A percentile compares a stretch with the other conserved stretches of the same genome.
Evolutionary conservation across 1,139 yeast genomes (phyloP).

Genomic region (Candida neerlandica): DNA sequence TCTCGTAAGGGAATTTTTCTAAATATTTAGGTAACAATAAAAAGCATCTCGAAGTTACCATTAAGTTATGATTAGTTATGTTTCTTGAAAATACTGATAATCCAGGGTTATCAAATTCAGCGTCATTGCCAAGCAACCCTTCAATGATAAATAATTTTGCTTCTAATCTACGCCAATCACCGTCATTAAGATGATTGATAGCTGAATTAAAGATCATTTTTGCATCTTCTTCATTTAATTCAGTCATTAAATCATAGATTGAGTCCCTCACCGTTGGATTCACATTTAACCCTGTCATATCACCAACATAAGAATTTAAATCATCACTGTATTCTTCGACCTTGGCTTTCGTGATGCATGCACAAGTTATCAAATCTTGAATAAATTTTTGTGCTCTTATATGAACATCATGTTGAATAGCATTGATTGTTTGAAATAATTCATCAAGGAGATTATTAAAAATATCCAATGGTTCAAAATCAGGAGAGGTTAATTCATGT

Average conservation of each 20-base stretch:
- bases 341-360: conserved; percentile 30
- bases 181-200: conserved; percentile 18
- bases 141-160: conserved; percentile 44
- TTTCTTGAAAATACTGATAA: conserved; percentile 25
- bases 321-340: conserved; percentile 49
- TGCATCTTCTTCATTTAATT: conserved; percentile 43
- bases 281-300: conserved; percentile 66
- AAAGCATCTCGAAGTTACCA: conserved; percentile 49
- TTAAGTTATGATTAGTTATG: conserved; percentile 23
- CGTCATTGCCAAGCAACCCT: conserved; percentile 46
- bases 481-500: conserved; percentile 13
- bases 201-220: conserved; percentile 26
- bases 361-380: conserved; percentile 24
- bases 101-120: conserved; percentile 25
- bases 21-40: conserved; percentile 58
- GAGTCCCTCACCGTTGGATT: conserved; percentile 55
- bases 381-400: conserved; percentile 23
- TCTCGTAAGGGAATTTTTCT: conserved; percentile 48
- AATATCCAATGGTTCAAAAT: conserved; percentile 19
- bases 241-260: conserved; percentile 50
- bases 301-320: conserved; percentile 68
- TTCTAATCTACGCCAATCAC: conserved; percentile 35
- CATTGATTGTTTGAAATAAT: conserved; percentile 27
- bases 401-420: conserved; percentile 30
- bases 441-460: conserved; percentile 21